Conservation (phyloP, 1,284 basidiomycete genomes). For the Cutaneotrichosporon cavernicola region DNA sequence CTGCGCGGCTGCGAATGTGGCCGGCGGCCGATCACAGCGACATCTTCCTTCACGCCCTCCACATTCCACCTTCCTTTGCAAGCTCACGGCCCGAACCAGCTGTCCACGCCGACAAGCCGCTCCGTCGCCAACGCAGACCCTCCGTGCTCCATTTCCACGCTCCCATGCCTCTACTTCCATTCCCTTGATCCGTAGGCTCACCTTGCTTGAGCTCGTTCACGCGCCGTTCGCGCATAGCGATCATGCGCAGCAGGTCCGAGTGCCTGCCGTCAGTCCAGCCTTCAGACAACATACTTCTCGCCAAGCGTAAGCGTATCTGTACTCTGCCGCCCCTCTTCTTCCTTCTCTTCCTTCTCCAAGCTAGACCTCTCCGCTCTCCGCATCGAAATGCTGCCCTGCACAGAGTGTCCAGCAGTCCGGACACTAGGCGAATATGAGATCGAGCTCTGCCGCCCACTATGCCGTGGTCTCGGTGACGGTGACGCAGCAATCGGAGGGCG, state of each 20-base stretch:
- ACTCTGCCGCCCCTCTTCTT: not conserved
- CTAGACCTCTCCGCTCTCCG: not conserved
- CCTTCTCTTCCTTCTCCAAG: not conserved
- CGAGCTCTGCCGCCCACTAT: conserved; percentile 4
- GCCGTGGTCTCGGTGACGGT: not conserved
- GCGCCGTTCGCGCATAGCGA: conserved; percentile 44
- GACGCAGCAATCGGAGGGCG: not conserved
- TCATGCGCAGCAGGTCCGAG: conserved; percentile 41
- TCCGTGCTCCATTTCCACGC: not conserved
- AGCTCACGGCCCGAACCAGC: no score
- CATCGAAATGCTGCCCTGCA: not conserved
- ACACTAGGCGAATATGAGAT: conserved; percentile 3
- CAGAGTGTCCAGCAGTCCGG: not conserved
- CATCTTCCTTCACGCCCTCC: not conserved
- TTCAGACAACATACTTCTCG: conserved; percentile 2
- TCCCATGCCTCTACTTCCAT: not conserved
- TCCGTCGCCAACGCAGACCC: no score
- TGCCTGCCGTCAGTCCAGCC: conserved; percentile 33
- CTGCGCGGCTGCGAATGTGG: no score
- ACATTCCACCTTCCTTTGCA: not conserved
- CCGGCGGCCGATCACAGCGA: no score
- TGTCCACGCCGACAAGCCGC: no score
- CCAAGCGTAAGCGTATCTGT: conserved; percentile 7
- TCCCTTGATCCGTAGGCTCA: conserved; percentile 18
- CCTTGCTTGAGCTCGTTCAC: conserved; percentile 46